A percentile compares a stretch with the other conserved stretches of the same genome.
phyloP scores from a whole-genome alignment of 2,329 filamentous ascomycete species.

The Rhinocladiella similis region DNA sequence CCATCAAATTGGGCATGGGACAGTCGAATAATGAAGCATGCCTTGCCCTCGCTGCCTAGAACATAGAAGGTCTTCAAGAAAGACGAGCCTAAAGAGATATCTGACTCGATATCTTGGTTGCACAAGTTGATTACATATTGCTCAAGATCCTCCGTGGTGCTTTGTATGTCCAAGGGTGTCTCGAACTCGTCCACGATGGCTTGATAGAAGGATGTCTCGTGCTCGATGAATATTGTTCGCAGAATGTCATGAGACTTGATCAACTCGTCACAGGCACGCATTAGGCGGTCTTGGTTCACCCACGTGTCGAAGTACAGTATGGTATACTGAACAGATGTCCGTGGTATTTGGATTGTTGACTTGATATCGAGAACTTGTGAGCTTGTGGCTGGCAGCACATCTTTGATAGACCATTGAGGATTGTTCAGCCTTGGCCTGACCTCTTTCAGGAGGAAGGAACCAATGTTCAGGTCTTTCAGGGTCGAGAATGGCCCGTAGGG shows the following conservation, averaged over 20 bases:
- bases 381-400: slow-evolving; percentile 60
- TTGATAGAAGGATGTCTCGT: slow-evolving; percentile 52
- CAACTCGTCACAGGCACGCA: slow-evolving; percentile 48
- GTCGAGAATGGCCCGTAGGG: slow-evolving; percentile 53
- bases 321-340: slow-evolving; percentile 65
- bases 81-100: slow-evolving; percentile 59
- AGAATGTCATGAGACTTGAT: slow-evolving; percentile 64
- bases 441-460: slow-evolving; percentile 48
- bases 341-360: slow-evolving; percentile 58
- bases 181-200: slow-evolving; percentile 59
- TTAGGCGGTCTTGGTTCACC: slow-evolving; percentile 52
- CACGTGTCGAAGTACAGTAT: slow-evolving; percentile 60
- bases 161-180: slow-evolving; percentile 53
- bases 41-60: slow-evolving; percentile 40
- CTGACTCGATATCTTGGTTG: slow-evolving; percentile 56
- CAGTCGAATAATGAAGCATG: slow-evolving; percentile 57
- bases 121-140: slow-evolving; percentile 57
- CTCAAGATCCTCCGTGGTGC: slow-evolving; percentile 46
- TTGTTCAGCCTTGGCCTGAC: slow-evolving; percentile 56
- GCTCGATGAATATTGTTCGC: slow-evolving; percentile 63
- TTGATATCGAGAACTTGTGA: slow-evolving; percentile 61
- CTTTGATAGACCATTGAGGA: slow-evolving; percentile 52
- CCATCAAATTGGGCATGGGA: slow-evolving; percentile 71
- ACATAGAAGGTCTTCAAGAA: slow-evolving; percentile 62
- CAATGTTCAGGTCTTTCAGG: slow-evolving; percentile 42